Evolutionary conservation across 805 yeast genomes (phyloP).

Genomic region (Monosporozyma yasuniensis): DNA sequence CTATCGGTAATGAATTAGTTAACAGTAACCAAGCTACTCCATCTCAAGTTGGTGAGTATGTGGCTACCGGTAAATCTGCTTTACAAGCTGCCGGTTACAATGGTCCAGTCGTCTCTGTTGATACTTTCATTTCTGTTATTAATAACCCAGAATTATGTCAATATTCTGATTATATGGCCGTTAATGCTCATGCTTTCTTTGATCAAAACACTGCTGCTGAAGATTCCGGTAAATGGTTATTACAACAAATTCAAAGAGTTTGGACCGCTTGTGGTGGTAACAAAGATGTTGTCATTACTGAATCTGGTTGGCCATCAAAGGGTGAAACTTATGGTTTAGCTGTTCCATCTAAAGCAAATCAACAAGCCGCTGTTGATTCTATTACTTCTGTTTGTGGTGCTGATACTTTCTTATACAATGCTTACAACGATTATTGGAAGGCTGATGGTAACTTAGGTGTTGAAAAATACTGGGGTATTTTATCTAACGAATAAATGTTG

Average conservation of each 20-base stretch:
- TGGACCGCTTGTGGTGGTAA: constrained; percentile 70
- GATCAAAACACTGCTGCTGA: constrained; percentile 74
- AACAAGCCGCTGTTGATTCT: constrained; percentile 60
- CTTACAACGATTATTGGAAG: constrained; percentile 87
- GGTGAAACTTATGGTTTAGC: constrained; percentile 79
- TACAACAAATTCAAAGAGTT: constrained; percentile 85
- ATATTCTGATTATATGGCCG: constrained; percentile 85
- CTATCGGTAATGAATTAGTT: constrained; percentile 96
- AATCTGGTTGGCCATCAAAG: constrained; percentile 95
- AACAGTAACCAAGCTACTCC: constrained; percentile 75
- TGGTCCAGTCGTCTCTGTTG: constrained; percentile 91
- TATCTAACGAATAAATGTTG: constrained; percentile 14
- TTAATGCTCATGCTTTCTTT: constrained; percentile 96
- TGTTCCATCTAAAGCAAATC: constrained; percentile 71
- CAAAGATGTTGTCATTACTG: constrained; percentile 72
- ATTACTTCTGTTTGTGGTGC: constrained; percentile 57
- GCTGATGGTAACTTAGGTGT: constrained; percentile 58
- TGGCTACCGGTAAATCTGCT: constrained; percentile 60
- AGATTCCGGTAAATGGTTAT: constrained; percentile 84
- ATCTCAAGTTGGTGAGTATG: constrained; percentile 56
- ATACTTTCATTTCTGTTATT: constrained; percentile 90
- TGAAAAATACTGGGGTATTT: constrained; percentile 86
- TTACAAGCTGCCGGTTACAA: constrained; percentile 75
- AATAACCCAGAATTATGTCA: constrained; percentile 91
- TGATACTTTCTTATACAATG: constrained; percentile 68